phyloP scores from a whole-genome alignment of 1,284 basidiomycete species.

The Heterobasidion irregulare region DNA sequence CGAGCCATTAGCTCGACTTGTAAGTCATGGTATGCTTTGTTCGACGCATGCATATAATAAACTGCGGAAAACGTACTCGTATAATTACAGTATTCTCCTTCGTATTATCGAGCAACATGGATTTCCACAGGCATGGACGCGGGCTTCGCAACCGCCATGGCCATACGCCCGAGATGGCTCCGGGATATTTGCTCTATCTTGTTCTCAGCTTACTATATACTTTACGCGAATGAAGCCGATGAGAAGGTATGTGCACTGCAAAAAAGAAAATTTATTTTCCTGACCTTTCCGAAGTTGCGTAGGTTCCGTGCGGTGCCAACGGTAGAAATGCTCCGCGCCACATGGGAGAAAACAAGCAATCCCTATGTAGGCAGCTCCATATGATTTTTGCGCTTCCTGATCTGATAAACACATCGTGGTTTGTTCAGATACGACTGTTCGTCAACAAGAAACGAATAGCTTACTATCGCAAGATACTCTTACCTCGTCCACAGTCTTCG shows the following conservation, averaged over 20 bases:
- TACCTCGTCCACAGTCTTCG: slow-evolving; percentile 76
- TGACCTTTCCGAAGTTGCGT: slow-evolving; percentile 52
- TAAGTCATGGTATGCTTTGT: slow-evolving; percentile 27
- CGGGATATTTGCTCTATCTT: slow-evolving; percentile 79
- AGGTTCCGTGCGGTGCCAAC: slow-evolving; percentile 89
- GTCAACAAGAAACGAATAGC: slow-evolving; percentile 52
- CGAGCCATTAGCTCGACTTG: slow-evolving; percentile 84
- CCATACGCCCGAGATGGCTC: slow-evolving; percentile 88
- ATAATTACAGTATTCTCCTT: slow-evolving; percentile 69
- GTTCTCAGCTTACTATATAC: slow-evolving; percentile 88
- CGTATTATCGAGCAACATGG: slow-evolving; percentile 97
- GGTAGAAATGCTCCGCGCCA: slow-evolving; percentile 89
- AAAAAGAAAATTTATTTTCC: neutral
- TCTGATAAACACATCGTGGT: slow-evolving; percentile 4
- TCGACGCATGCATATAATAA: too few species aligned
- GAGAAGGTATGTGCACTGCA: slow-evolving; percentile 61
- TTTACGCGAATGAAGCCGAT: slow-evolving; percentile 90
- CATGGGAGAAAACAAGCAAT: slow-evolving; percentile 96
- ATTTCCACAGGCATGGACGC: slow-evolving; percentile 92
- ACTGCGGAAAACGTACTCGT: neutral
- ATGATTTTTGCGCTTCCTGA: neutral
- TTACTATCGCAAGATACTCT: slow-evolving; percentile 69
- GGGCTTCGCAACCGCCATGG: slow-evolving; percentile 93
- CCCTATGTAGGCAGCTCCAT: slow-evolving; percentile 59
- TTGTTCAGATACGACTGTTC: slow-evolving; percentile 56